Conservation (phyloP, 345 rosid genomes). For the Citrus inodora region DNA sequence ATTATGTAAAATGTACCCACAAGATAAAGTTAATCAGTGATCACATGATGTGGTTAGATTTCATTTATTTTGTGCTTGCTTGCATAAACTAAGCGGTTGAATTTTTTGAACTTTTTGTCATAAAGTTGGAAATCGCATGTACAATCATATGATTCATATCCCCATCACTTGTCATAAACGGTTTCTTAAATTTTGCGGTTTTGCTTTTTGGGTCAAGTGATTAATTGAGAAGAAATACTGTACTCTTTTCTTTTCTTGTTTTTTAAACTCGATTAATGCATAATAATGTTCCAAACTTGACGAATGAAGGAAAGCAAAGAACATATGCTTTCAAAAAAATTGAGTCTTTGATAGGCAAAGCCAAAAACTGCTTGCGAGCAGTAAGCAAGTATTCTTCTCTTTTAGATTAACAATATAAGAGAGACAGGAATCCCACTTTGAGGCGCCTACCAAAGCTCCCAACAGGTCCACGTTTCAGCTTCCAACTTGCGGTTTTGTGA, state of each 20-base stretch:
- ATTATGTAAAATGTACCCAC: not conserved
- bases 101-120: not conserved
- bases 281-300: slow-evolving; percentile 1
- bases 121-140: not conserved
- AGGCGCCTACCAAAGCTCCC: not conserved
- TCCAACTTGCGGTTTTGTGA: not conserved
- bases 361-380: not conserved
- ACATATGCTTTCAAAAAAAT: slow-evolving; percentile 11
- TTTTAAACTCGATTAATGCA: too few species aligned
- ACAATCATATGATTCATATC: not conserved
- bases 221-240: too few species aligned
- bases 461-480: not conserved
- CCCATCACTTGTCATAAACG: not conserved
- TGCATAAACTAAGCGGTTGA: not conserved
- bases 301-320: slow-evolving; percentile 32
- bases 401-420: not conserved
- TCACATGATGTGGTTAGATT: not conserved
- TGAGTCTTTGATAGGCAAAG: not conserved
- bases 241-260: too few species aligned
- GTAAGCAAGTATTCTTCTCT: slow-evolving; percentile 11
- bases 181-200: not conserved
- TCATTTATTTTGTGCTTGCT: not conserved
- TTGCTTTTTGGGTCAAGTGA: too few species aligned
- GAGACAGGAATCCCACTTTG: slow-evolving; percentile 15
- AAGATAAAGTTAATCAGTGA: not conserved